phyloP scores from a whole-genome alignment of 2,329 filamentous ascomycete species.

The Polychaeton citri region DNA sequence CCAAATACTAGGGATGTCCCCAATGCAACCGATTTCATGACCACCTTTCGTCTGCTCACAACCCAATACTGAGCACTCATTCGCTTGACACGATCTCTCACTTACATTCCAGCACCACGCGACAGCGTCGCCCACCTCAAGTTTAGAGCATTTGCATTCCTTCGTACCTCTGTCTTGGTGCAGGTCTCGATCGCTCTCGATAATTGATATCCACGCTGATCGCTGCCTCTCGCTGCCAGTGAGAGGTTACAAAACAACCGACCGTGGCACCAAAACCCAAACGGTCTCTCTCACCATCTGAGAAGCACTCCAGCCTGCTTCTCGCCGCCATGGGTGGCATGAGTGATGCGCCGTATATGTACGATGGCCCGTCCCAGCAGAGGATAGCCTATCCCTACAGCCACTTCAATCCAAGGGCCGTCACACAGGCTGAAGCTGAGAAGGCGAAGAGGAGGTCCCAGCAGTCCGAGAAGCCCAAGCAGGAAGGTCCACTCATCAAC shows the following conservation, averaged over 20 bases:
- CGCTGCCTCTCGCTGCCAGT: neutral
- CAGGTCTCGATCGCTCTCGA: too few species aligned
- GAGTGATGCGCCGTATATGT: constrained; percentile 54
- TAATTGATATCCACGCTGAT: too few species aligned
- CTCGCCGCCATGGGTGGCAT: constrained; percentile 7
- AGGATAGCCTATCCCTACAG: constrained; percentile 39
- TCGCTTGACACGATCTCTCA: neutral
- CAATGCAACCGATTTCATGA: neutral
- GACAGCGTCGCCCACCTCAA: too few species aligned
- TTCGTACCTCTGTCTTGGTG: neutral
- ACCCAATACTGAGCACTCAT: too few species aligned
- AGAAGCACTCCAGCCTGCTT: neutral
- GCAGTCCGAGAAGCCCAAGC: constrained; percentile 44
- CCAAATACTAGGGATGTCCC: neutral
- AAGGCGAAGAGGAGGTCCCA: constrained; percentile 41
- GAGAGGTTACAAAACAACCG: neutral
- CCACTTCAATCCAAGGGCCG: constrained; percentile 74
- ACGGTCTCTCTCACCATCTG: constrained; percentile 3
- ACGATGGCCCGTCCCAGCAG: constrained; percentile 44
- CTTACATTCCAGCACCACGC: neutral
- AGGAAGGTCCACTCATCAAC: constrained; percentile 61
- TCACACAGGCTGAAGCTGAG: constrained; percentile 59
- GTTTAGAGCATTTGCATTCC: neutral
- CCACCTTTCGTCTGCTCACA: too few species aligned
- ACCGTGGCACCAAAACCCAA: neutral